Conservation (phyloP, 2,329 filamentous ascomycete genomes). For the Aureobasidium sp. region DNA sequence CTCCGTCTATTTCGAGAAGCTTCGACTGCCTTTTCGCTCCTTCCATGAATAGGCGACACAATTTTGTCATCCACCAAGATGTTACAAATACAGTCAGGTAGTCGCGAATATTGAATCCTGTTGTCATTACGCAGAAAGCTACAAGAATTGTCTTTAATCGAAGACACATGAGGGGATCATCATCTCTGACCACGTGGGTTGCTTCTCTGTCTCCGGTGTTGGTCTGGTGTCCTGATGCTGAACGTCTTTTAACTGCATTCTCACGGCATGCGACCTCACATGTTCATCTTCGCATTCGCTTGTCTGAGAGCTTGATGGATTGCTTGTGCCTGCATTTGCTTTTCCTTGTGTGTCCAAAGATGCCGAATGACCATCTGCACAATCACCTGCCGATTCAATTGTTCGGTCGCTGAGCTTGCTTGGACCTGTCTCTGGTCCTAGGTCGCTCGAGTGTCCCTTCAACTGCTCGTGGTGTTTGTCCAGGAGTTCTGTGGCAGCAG, state of each 20-base stretch:
- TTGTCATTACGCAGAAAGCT: background rate
- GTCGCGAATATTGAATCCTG: too few relatives aligned
- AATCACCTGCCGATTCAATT: background rate
- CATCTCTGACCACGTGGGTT: background rate
- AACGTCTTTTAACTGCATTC: background rate
- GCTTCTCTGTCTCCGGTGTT: background rate
- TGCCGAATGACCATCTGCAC: background rate
- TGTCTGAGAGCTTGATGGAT: background rate
- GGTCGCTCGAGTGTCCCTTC: too few relatives aligned
- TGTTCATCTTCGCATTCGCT: background rate
- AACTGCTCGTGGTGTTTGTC: background rate
- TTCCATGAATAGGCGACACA: background rate
- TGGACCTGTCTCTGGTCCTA: background rate
- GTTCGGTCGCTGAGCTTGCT: background rate
- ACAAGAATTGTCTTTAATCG: background rate
- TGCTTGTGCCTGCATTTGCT: background rate
- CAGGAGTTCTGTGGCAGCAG: background rate
- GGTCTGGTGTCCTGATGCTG: background rate
- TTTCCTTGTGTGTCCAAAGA: background rate
- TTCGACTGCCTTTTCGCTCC: background rate
- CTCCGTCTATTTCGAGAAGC: too few relatives aligned
- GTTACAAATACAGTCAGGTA: background rate
- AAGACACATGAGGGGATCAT: background rate
- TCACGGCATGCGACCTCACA: background rate
- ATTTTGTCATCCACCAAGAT: background rate